Base-by-base conservation (phyloP, 352 stramenopile genomes). In the Globisporangium spinosum region DNA sequence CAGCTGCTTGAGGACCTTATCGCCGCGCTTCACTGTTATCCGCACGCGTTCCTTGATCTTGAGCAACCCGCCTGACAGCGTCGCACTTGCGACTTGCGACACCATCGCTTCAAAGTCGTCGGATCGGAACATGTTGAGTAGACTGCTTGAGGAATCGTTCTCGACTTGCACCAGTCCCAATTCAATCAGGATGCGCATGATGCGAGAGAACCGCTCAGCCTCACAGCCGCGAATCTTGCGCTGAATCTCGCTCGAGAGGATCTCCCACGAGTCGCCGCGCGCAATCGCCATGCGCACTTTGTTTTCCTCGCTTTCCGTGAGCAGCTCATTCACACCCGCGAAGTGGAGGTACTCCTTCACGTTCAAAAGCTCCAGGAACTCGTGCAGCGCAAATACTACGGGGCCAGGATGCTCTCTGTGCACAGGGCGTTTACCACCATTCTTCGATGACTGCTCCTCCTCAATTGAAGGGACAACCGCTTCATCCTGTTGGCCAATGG, bases 311-410 rank as follows among this genome's bases (percentile, higher is more conserved):
- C 40, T 23, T 43, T 93, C 83, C 1, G 70, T 83, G 45, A 95
- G 72, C 10, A 90, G 45, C 40, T 93, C 85, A 9, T 71, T 83
- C 17, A 89, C 70, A 9, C 87, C 87, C 25, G 90, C 80, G 54
- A 95, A 69, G 23, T 93, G 83, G 13, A 93, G 76, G 60, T 89
- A 95, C 51, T 93, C 85, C 17, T 80, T 80, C 25, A 93, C 70
- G 20, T 72, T 79, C 47, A 93, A 58, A 29, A 85, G 58, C 64
- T 92, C 78, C 17, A 95, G 64, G 8, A 95, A 75, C 59, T 93
- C 82, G 70, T 92, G 83, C 25, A 93, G 67, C 20, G 75, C 72
- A 67, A 93, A 93, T 8, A 85, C 68, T 7, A 81, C 49, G 22
- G 82, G 67, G 9, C 64, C 67, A 60, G 22, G 8, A 38, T 38